These are phyloP conservation scores for Colletotrichum sp. DNA, from an alignment of 2,329 filamentous ascomycete genomes.

Conservation along the genomic window DNA sequence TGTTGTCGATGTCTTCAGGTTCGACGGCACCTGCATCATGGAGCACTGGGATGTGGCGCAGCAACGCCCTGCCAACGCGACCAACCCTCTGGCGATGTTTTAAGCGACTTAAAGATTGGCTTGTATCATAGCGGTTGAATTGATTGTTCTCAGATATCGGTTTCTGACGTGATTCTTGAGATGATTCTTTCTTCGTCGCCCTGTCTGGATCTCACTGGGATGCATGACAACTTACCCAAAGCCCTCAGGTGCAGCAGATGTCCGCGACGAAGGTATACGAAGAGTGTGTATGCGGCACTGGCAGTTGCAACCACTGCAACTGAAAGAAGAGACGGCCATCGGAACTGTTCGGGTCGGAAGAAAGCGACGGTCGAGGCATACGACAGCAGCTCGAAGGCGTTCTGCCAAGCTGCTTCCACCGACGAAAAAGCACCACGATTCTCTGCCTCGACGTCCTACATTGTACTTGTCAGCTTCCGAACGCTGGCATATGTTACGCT, in stretches of 20 bases:
- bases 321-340: conserved; percentile 67
- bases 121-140: background rate
- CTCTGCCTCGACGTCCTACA: conserved; percentile 57
- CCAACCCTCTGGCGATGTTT: conserved; percentile 17
- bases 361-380: conserved; percentile 71
- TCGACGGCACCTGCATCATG: conserved; percentile 21
- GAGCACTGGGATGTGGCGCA: conserved; percentile 22
- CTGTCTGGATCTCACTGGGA: background rate
- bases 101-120: background rate
- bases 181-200: background rate
- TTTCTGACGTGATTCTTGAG: background rate
- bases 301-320: conserved; percentile 55
- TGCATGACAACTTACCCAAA: background rate
- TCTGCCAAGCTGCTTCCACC: conserved; percentile 72
- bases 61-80: background rate
- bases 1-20: conserved; percentile 18
- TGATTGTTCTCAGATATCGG: background rate
- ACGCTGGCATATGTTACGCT: background rate
- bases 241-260: background rate
- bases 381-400: conserved; percentile 71
- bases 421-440: conserved; percentile 72
- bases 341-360: conserved; percentile 66
- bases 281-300: conserved; percentile 53
- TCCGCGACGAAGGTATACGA: background rate
- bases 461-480: background rate